Evolutionary conservation across 176 grass and related monocot species (phyloP).

Genomic region (Zoysia japonica): DNA sequence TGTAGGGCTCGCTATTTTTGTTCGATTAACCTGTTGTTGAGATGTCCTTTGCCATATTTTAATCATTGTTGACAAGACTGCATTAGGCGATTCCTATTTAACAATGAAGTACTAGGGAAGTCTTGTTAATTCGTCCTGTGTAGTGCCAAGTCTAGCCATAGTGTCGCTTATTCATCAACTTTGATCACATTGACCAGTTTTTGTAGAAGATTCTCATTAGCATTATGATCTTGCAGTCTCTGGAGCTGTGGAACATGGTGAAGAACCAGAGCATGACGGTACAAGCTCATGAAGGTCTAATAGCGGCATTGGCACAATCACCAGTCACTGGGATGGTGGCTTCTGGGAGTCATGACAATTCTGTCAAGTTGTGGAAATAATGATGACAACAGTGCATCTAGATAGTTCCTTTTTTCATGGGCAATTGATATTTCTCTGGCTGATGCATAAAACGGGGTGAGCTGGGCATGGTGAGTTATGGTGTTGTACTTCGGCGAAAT

Average conservation of each 20-base stretch:
- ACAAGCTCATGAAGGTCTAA: slow-evolving; percentile 77
- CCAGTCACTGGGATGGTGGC: slow-evolving; percentile 76
- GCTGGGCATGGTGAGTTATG: neutral
- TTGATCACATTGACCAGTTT: neutral
- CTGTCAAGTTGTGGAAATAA: slow-evolving; percentile 98
- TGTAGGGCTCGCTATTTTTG: neutral
- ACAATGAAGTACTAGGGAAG: too few relatives aligned
- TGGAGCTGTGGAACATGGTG: slow-evolving; percentile 89
- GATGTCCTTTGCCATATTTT: neutral
- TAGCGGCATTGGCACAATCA: slow-evolving; percentile 74
- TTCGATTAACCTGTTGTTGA: neutral
- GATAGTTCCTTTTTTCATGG: slow-evolving; percentile 3
- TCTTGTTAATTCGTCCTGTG: neutral
- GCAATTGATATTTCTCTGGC: slow-evolving; percentile 35
- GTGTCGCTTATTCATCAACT: neutral
- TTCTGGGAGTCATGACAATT: slow-evolving; percentile 83
- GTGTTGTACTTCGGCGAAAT: slow-evolving; percentile 27
- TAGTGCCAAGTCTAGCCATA: neutral
- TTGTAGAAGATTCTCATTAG: slow-evolving; percentile 23
- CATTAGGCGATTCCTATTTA: neutral
- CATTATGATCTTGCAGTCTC: slow-evolving; percentile 59
- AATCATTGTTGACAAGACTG: slow-evolving; percentile 1
- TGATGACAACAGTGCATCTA: slow-evolving; percentile 28
- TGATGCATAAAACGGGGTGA: slow-evolving; percentile 43
- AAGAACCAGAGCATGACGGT: slow-evolving; percentile 83